These are phyloP conservation scores for Ceriops tagal DNA, from an alignment of 345 rosid species.

Conservation along the genomic window DNA sequence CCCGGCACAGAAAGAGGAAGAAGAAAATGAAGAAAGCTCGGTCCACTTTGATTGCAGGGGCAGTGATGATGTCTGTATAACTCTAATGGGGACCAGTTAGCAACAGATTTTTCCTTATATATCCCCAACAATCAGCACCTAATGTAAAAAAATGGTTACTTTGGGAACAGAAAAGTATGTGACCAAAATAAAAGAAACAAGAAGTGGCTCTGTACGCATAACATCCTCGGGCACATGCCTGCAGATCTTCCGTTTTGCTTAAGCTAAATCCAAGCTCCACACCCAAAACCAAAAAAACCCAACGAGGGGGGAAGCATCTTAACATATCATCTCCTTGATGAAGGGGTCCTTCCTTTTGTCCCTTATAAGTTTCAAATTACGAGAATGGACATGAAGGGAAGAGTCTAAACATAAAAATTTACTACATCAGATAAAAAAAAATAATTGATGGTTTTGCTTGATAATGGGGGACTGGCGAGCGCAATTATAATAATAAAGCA, in stretches of 20 bases:
- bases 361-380: too few relatives aligned
- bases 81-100: neutral
- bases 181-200: neutral
- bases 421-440: too few relatives aligned
- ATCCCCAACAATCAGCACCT: constrained; percentile 9
- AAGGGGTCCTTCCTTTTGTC: neutral
- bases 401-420: too few relatives aligned
- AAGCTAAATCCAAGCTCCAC: neutral
- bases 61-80: neutral
- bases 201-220: constrained; percentile 9
- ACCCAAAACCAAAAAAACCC: neutral
- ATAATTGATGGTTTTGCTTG: too few relatives aligned
- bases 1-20: too few relatives aligned
- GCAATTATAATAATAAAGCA: too few relatives aligned
- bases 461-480: too few relatives aligned
- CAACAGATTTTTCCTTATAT: constrained; percentile 3
- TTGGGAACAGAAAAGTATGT: neutral
- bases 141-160: constrained; percentile 3
- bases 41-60: too few relatives aligned
- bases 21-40: too few relatives aligned
- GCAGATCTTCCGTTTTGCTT: neutral
- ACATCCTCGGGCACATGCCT: constrained; percentile 2
- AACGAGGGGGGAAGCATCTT: neutral
- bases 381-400: too few relatives aligned
- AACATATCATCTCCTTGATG: neutral